Evolutionary conservation across 768 basidiomycete species (phyloP).

Genomic region (Boletus subcaerulescens): DNA sequence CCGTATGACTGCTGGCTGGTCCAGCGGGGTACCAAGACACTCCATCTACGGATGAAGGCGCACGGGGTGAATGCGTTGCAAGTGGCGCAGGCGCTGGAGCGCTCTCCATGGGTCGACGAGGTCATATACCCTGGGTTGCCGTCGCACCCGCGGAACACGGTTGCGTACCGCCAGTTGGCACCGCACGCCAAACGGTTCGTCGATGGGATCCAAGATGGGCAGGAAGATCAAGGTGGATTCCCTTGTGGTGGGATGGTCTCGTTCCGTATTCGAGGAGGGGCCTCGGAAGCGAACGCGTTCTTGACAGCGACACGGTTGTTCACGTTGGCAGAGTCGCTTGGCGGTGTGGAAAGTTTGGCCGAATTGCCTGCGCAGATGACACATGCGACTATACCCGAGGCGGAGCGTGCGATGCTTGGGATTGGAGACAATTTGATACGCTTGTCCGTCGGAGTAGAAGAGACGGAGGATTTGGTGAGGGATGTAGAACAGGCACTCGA

Average conservation of each 20-base stretch:
- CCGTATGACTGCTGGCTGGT: conserved; percentile 89
- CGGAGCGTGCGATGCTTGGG: conserved; percentile 64
- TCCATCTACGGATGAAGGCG: conserved; percentile 81
- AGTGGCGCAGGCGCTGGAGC: conserved; percentile 61
- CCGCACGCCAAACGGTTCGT: conserved; percentile 70
- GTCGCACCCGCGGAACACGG: conserved; percentile 59
- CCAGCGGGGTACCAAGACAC: conserved; percentile 88
- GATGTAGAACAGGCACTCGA: conserved; percentile 30
- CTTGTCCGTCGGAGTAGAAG: conserved; percentile 87
- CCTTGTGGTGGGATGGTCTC: conserved; percentile 91
- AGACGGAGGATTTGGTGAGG: conserved; percentile 70
- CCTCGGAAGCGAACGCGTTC: conserved; percentile 60
- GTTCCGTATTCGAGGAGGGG: conserved; percentile 56
- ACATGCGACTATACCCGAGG: conserved; percentile 71
- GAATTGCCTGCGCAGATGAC: conserved; percentile 91
- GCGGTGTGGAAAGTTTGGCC: conserved; percentile 89
- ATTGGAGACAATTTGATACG: conserved; percentile 77
- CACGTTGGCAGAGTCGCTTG: conserved; percentile 82
- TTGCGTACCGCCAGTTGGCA: conserved; percentile 62
- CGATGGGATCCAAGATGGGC: conserved; percentile 30
- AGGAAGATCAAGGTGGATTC: conserved; percentile 51
- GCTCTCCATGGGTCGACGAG: conserved; percentile 59
- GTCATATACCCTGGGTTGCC: conserved; percentile 86
- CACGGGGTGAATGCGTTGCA: conserved; percentile 82
- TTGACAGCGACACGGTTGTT: conserved; percentile 64